A percentile compares a stretch with the other conserved stretches of the same genome.
Conservation (phyloP, 2,329 filamentous ascomycete species). For the Alternaria panax region DNA sequence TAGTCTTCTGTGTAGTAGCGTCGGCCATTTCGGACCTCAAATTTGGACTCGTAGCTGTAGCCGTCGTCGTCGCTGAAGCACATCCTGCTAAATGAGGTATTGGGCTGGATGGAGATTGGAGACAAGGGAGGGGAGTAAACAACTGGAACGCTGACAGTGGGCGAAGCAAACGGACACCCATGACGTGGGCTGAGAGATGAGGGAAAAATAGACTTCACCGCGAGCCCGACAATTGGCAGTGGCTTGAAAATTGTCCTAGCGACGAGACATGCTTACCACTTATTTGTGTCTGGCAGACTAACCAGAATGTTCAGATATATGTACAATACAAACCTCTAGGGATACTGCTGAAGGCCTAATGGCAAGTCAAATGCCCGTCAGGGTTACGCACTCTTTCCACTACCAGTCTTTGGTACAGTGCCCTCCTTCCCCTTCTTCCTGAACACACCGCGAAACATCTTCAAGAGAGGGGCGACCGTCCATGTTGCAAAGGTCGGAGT, state of each 20-base stretch:
- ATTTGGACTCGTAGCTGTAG: slow-evolving; percentile 22
- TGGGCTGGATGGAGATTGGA: background rate
- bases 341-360: background rate
- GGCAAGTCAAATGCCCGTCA: background rate
- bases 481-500: slow-evolving; percentile 86
- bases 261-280: background rate
- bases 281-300: background rate
- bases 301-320: background rate
- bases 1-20: slow-evolving; percentile 18
- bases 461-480: slow-evolving; percentile 38
- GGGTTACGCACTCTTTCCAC: slow-evolving; percentile 13
- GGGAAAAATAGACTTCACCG: background rate
- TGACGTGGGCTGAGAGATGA: slow-evolving; percentile 2
- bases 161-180: slow-evolving; percentile 5
- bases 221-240: background rate
- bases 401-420: slow-evolving; percentile 33
- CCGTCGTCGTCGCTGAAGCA: slow-evolving; percentile 34
- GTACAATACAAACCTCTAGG: background rate
- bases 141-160: background rate
- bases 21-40: slow-evolving; percentile 22
- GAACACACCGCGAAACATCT: slow-evolving; percentile 51
- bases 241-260: background rate
- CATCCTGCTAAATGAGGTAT: slow-evolving; percentile 23
- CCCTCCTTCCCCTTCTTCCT: slow-evolving; percentile 39
- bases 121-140: background rate